phyloP scores from a whole-genome alignment of 2,329 filamentous ascomycete genomes.

The Trichoderma gracile region DNA sequence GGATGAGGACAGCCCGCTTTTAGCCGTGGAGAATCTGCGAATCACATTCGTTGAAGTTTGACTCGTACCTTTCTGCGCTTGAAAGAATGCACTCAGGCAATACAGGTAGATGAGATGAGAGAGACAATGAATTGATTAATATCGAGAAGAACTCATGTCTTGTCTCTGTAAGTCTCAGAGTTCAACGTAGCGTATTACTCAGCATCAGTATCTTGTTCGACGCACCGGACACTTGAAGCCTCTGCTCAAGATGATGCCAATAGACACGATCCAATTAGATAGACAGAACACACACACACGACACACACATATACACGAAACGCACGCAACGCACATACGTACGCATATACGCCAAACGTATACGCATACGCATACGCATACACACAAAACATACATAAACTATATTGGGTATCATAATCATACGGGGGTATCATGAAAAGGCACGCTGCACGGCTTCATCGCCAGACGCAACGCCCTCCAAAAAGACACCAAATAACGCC shows the following conservation, averaged over 20 bases:
- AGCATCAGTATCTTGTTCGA: neutral
- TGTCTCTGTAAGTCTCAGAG: too few species aligned
- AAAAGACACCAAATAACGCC: slow-evolving; percentile 18
- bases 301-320: slow-evolving; percentile 32
- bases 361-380: slow-evolving; percentile 27
- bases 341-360: slow-evolving; percentile 30
- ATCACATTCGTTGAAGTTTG: too few species aligned
- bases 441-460: slow-evolving; percentile 28
- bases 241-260: neutral
- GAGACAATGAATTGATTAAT: too few species aligned
- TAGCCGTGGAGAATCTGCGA: too few species aligned
- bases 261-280: neutral
- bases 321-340: slow-evolving; percentile 30
- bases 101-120: too few species aligned
- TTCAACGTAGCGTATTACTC: too few species aligned
- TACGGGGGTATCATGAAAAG: slow-evolving; percentile 26
- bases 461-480: slow-evolving; percentile 31
- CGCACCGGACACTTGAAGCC: neutral
- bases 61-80: too few species aligned
- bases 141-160: neutral
- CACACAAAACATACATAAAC: slow-evolving; percentile 30
- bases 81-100: too few species aligned
- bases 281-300: slow-evolving; percentile 26
- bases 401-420: slow-evolving; percentile 26
- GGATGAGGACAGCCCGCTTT: too few species aligned